These are phyloP conservation scores for Mortierella hygrophila DNA, from an alignment of 192 early-diverging fungal genomes.

Conservation along the genomic window DNA sequence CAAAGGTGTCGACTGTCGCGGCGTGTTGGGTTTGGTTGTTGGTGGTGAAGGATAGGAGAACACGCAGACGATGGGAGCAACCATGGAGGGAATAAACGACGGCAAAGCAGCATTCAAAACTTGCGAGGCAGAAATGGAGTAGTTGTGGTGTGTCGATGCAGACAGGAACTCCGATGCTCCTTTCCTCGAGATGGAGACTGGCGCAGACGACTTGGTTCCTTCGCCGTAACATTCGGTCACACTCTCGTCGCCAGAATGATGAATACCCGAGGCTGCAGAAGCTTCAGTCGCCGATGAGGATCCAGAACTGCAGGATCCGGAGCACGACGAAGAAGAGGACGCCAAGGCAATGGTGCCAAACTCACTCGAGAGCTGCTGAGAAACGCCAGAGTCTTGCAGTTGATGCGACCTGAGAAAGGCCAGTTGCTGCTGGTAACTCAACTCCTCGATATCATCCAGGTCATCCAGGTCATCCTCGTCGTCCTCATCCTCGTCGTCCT, in stretches of 20 bases:
- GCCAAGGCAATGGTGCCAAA: slow-evolving; percentile 45
- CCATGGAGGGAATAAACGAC: slow-evolving; percentile 52
- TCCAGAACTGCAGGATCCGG: neutral
- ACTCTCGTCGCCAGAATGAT: neutral
- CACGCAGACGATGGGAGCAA: slow-evolving; percentile 52
- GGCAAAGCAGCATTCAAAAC: slow-evolving; percentile 38
- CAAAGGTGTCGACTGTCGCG: slow-evolving; percentile 11
- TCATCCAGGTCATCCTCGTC: slow-evolving; percentile 22
- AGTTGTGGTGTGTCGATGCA: slow-evolving; percentile 48
- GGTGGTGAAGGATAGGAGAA: slow-evolving; percentile 42
- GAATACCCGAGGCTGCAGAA: neutral
- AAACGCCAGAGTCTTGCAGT: slow-evolving; percentile 15
- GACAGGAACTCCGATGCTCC: slow-evolving; percentile 46
- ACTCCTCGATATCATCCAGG: slow-evolving; percentile 26
- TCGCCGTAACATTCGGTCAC: neutral
- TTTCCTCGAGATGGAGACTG: slow-evolving; percentile 32
- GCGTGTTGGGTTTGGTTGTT: slow-evolving; percentile 20
- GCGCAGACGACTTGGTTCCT: neutral
- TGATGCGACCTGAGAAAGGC: slow-evolving; percentile 10
- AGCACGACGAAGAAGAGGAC: neutral
- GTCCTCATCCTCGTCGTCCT: slow-evolving; percentile 42
- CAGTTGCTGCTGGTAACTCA: slow-evolving; percentile 22
- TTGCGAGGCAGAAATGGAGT: slow-evolving; percentile 30
- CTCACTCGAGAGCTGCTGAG: slow-evolving; percentile 33
- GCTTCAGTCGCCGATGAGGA: neutral